Evolutionary conservation across 257 asterid species (phyloP).

Genomic region (Solanum appendiculatum): DNA sequence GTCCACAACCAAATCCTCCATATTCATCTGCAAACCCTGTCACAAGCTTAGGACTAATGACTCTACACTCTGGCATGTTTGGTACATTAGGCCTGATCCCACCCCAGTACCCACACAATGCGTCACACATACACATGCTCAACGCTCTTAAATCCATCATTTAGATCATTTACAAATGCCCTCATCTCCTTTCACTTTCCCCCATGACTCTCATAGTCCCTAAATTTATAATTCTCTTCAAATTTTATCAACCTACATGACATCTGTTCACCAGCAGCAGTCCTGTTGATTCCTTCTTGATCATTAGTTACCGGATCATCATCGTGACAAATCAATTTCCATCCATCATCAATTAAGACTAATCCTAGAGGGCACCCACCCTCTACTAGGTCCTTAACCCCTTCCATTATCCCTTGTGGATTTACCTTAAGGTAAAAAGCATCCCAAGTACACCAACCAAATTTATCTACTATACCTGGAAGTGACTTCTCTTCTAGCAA

Average conservation of each 20-base stretch:
- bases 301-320: constrained; percentile 35
- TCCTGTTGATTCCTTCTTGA: constrained; percentile 26
- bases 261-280: constrained; percentile 34
- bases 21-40: constrained; percentile 38
- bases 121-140: constrained; percentile 62
- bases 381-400: constrained; percentile 24
- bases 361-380: constrained; percentile 30
- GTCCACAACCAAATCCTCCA: constrained; percentile 50
- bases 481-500: constrained; percentile 8
- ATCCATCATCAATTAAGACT: constrained; percentile 70
- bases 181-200: neutral
- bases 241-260: constrained; percentile 14
- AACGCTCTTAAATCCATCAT: neutral
- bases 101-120: constrained; percentile 83
- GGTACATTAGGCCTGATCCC: constrained; percentile 40
- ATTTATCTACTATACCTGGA: constrained; percentile 47
- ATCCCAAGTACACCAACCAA: constrained; percentile 64
- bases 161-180: neutral
- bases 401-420: constrained; percentile 45
- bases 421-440: constrained; percentile 52
- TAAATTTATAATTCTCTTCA: neutral
- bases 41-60: constrained; percentile 47
- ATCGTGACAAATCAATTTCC: constrained; percentile 42
- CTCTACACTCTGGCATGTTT: constrained; percentile 36
- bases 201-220: constrained; percentile 6